phyloP scores from a whole-genome alignment of 768 basidiomycete species.

The Leccinum ochraceum region DNA sequence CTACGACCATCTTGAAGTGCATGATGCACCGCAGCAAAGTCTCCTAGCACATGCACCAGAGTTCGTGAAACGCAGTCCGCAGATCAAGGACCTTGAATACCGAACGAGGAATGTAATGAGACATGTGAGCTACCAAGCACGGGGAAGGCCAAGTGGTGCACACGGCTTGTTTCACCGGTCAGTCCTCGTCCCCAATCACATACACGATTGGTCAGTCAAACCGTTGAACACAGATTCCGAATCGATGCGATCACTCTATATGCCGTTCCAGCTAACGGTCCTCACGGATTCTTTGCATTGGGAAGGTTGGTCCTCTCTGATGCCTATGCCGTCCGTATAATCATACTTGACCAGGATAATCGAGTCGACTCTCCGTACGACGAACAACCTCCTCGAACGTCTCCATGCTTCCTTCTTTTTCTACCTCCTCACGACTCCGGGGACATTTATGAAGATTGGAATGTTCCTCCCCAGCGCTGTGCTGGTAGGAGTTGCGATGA shows the following conservation, averaged over 20 bases:
- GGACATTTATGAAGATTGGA: conserved; percentile 85
- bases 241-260: conserved; percentile 94
- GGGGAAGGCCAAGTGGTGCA: conserved; percentile 81
- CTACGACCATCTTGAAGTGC: conserved; percentile 71
- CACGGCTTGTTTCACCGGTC: conserved; percentile 93
- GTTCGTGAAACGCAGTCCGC: conserved; percentile 40
- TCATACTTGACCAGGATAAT: conserved; percentile 51
- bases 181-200: conserved; percentile 23
- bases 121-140: conserved; percentile 73
- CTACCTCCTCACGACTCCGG: conserved; percentile 62
- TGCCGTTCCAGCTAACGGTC: conserved; percentile 83
- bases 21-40: conserved; percentile 39
- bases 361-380: conserved; percentile 86
- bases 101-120: conserved; percentile 67
- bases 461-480: conserved; percentile 87
- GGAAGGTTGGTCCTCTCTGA: conserved; percentile 61
- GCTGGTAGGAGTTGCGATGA: conserved; percentile 80
- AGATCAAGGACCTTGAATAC: conserved; percentile 52
- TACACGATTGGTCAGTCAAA: not conserved
- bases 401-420: conserved; percentile 98
- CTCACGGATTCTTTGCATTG: conserved; percentile 93
- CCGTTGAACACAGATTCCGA: conserved; percentile 60
- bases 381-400: conserved; percentile 93
- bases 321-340: not conserved
- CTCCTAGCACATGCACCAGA: conserved; percentile 48